Conservation (phyloP, 176 grass and related monocot genomes). For the Zizania latifolia region DNA sequence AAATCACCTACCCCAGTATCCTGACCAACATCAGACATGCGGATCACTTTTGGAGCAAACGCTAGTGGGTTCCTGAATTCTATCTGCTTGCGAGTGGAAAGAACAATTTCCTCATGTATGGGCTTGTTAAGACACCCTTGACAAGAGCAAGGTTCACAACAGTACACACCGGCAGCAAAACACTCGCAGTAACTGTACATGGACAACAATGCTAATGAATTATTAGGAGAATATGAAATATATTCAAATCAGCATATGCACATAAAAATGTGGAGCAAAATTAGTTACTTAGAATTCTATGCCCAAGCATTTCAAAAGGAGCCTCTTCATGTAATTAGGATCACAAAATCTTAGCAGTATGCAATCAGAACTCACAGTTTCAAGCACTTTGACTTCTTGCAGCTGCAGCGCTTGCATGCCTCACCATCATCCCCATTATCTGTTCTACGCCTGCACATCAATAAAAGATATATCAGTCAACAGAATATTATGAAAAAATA, state of each 20-base stretch:
- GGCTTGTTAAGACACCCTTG: conserved; percentile 97
- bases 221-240: conserved; percentile 13
- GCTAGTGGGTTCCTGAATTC: conserved; percentile 94
- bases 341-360: neutral
- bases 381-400: conserved; percentile 99
- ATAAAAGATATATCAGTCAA: conserved; percentile 12
- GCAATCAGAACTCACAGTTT: conserved; percentile 66
- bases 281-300: neutral
- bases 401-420: conserved; percentile 94
- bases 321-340: neutral
- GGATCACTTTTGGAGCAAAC: conserved; percentile 97
- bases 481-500: conserved; percentile 10
- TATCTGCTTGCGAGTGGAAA: conserved; percentile 91
- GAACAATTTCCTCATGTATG: conserved; percentile 93
- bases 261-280: neutral
- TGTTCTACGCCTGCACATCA: conserved; percentile 58
- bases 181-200: conserved; percentile 92
- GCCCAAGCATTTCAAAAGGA: conserved; percentile 12
- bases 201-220: neutral
- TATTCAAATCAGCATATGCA: neutral
- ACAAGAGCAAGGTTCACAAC: conserved; percentile 89
- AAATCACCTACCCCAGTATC: conserved; percentile 55
- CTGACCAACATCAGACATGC: conserved; percentile 53
- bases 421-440: conserved; percentile 77
- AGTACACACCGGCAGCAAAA: conserved; percentile 99